Conservation (phyloP, 257 asterid species). For the Oldenlandia corymbosa region DNA sequence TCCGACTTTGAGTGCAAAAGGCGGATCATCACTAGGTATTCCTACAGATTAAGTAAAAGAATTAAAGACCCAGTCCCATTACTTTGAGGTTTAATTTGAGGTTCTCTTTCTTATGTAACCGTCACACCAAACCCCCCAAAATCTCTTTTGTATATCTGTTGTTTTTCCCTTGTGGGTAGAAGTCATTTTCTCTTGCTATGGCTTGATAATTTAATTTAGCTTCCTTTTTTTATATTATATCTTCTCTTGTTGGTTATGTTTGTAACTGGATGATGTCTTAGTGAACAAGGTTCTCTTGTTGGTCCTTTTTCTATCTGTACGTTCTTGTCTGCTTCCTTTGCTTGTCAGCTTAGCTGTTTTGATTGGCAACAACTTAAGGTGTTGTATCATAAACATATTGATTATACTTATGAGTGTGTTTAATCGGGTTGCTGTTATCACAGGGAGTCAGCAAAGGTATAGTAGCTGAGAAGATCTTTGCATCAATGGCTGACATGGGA, state of each 20-base stretch:
- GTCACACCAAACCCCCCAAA: no score
- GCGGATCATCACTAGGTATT: not conserved
- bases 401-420: not conserved
- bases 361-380: not conserved
- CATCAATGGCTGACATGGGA: constrained; percentile 32
- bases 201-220: no score
- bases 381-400: not conserved
- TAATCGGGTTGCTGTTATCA: not conserved
- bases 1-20: not conserved
- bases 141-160: no score
- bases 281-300: no score
- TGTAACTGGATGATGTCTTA: no score
- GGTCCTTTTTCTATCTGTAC: no score
- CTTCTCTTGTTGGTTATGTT: no score
- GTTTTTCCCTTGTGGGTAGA: no score
- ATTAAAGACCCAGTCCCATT: no score
- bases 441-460: constrained; percentile 56
- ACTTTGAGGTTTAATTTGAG: not conserved
- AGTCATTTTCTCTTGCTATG: no score
- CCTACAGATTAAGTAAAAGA: not conserved
- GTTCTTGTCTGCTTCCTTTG: not conserved
- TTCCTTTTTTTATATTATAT: no score
- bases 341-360: not conserved
- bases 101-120: no score
- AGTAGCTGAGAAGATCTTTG: constrained; percentile 41